These are phyloP conservation scores for Pseudopediastrum boryanum DNA, from an alignment of 139 green algal genomes.

Conservation along the genomic window DNA sequence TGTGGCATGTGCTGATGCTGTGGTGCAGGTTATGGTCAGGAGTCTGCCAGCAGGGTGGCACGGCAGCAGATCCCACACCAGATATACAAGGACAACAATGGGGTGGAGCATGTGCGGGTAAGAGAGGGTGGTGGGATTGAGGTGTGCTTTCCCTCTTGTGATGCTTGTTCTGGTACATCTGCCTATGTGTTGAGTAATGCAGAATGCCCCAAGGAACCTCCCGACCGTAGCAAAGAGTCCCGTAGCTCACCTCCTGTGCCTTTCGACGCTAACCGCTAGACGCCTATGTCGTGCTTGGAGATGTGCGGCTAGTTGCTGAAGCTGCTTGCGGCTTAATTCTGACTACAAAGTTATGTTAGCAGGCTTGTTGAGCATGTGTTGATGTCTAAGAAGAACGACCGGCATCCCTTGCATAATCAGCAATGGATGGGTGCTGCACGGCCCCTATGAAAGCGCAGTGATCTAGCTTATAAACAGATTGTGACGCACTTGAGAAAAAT, in stretches of 20 bases:
- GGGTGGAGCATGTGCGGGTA: conserved; percentile 87
- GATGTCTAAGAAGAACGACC: too few relatives aligned
- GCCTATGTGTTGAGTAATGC: not conserved
- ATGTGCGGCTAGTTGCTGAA: not conserved
- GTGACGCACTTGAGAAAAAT: too few relatives aligned
- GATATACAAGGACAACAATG: conserved; percentile 83
- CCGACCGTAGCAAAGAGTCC: not conserved
- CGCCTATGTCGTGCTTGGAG: not conserved
- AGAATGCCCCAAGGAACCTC: not conserved
- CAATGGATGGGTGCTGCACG: too few relatives aligned
- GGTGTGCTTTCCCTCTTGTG: not conserved
- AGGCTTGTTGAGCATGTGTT: too few relatives aligned
- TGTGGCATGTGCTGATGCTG: conserved; percentile 27
- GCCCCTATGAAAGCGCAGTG: too few relatives aligned
- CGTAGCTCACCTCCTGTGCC: not conserved
- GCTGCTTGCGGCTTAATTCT: too few relatives aligned
- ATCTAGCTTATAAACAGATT: too few relatives aligned
- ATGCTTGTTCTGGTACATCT: too few relatives aligned
- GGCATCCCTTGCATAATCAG: too few relatives aligned
- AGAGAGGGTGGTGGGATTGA: not conserved
- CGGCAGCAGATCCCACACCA: conserved; percentile 91
- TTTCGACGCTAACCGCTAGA: not conserved
- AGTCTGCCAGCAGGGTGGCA: conserved; percentile 80
- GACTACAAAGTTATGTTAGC: too few relatives aligned
- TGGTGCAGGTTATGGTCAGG: conserved; percentile 75